Evolutionary conservation across 2,329 filamentous ascomycete species (phyloP).

Genomic region (Grosmannia clavigera): DNA sequence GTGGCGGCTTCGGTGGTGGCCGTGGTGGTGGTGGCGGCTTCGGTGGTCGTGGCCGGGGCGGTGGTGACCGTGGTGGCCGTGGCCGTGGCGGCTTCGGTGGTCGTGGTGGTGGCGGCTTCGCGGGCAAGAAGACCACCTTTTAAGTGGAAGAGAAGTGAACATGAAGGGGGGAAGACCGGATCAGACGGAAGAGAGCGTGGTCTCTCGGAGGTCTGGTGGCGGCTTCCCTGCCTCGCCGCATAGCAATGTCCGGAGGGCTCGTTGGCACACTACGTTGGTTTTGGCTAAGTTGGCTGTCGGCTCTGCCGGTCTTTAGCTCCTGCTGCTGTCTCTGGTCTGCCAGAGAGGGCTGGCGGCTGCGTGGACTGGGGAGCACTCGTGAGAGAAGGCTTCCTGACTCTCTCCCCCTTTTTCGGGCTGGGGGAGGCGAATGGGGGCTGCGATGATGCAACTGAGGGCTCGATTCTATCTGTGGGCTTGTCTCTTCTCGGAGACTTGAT

Average conservation of each 20-base stretch:
- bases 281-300: constrained; percentile 47
- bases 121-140: constrained; percentile 63
- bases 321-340: not conserved
- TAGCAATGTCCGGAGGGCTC: constrained; percentile 29
- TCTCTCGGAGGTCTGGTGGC: not conserved
- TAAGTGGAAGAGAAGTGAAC: constrained; percentile 15
- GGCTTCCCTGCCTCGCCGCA: constrained; percentile 19
- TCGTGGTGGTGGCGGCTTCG: constrained; percentile 48
- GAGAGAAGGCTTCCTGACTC: not conserved
- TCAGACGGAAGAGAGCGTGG: constrained; percentile 9
- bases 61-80: constrained; percentile 37
- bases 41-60: constrained; percentile 27
- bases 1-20: constrained; percentile 31
- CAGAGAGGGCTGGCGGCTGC: not conserved
- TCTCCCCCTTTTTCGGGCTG: not conserved
- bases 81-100: constrained; percentile 46
- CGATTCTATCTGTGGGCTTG: constrained; percentile 19
- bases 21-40: constrained; percentile 38
- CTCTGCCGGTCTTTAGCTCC: constrained; percentile 26
- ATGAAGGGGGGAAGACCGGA: not conserved
- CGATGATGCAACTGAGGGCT: constrained; percentile 10
- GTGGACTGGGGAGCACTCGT: not conserved
- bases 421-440: not conserved
- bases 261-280: constrained; percentile 16
- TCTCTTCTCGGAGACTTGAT: constrained; percentile 8